phyloP scores from a whole-genome alignment of 192 early-diverging fungal genomes.

The Jimgerdemannia flammicorona region DNA sequence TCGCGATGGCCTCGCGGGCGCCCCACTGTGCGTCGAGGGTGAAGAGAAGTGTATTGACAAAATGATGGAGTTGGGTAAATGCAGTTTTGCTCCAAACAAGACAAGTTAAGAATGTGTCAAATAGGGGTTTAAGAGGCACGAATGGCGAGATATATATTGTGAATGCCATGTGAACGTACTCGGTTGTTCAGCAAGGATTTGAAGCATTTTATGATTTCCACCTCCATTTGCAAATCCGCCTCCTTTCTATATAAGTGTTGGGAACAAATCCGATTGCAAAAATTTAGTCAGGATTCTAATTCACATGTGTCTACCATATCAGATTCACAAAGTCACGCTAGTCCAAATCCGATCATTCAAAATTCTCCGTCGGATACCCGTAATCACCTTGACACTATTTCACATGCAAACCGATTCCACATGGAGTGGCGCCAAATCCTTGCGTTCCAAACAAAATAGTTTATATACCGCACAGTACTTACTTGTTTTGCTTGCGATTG shows the following conservation, averaged over 20 bases:
- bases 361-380: no score
- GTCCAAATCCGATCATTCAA: no score
- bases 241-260: constrained; percentile 42
- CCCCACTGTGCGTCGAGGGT: constrained; percentile 51
- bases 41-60: not conserved
- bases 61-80: constrained; percentile 3
- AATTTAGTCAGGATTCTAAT: no score
- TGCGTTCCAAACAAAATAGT: no score
- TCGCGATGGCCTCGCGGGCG: constrained; percentile 67
- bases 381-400: no score
- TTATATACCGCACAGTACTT: constrained; percentile 6
- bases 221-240: constrained; percentile 73
- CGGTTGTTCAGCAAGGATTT: constrained; percentile 71
- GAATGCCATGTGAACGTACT: constrained; percentile 7
- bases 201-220: constrained; percentile 77
- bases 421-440: no score
- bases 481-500: constrained; percentile 54
- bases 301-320: no score
- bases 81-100: not conserved
- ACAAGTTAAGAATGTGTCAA: not conserved
- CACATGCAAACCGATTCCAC: no score
- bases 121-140: no score
- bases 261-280: no score
- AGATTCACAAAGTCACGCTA: no score
- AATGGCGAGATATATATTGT: no score